A percentile compares a stretch with the other conserved stretches of the same genome.
phyloP scores from a whole-genome alignment of 2,329 filamentous ascomycete genomes.

The Fusarium sp. region DNA sequence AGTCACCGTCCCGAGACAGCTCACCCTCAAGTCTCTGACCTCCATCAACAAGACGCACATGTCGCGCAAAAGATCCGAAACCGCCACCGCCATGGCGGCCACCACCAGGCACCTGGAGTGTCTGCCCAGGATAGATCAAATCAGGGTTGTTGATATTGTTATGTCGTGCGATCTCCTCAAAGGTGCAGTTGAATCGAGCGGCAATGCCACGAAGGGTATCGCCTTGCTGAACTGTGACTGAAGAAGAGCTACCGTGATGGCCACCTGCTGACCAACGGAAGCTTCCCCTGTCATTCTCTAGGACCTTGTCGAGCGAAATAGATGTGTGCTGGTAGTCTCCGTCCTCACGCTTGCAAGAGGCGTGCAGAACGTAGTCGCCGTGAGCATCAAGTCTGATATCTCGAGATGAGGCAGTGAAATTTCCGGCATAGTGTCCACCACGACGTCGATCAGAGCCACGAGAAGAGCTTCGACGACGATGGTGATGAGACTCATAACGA shows the following conservation, averaged over 20 bases:
- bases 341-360: constrained; percentile 50
- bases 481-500: constrained; percentile 7
- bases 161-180: constrained; percentile 54
- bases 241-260: constrained; percentile 40
- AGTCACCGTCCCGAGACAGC: constrained; percentile 48
- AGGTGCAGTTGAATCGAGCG: constrained; percentile 47
- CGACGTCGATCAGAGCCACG: constrained; percentile 19
- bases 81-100: constrained; percentile 39
- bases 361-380: constrained; percentile 51
- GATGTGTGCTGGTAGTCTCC: constrained; percentile 50
- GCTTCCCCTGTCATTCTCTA: constrained; percentile 53
- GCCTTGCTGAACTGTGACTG: constrained; percentile 54
- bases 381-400: constrained; percentile 51
- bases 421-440: constrained; percentile 46
- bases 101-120: constrained; percentile 51
- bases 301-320: constrained; percentile 51
- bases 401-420: constrained; percentile 51
- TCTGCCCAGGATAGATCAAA: constrained; percentile 57
- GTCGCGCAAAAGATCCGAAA: constrained; percentile 51
- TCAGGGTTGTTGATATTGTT: constrained; percentile 57
- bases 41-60: constrained; percentile 52
- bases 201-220: constrained; percentile 57
- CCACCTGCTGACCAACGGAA: constrained; percentile 51
- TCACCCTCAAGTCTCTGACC: constrained; percentile 52
- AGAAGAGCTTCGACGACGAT: constrained; percentile 8